These are phyloP conservation scores for Lasiodiplodia hormozganensis DNA, from an alignment of 2,329 filamentous ascomycete genomes.

Conservation along the genomic window DNA sequence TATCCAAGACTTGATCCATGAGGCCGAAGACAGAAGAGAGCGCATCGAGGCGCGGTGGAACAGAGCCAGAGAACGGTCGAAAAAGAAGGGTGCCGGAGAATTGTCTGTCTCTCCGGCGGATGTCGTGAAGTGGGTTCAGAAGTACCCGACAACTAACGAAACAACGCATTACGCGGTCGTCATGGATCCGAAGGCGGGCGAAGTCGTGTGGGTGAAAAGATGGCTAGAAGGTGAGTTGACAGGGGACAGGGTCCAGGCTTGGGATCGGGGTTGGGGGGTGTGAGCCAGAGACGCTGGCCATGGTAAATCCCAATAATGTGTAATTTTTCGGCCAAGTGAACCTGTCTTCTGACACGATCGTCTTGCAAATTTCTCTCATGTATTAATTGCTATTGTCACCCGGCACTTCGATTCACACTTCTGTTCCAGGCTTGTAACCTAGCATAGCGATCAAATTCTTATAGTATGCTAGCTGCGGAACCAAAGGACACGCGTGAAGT, in stretches of 20 bases:
- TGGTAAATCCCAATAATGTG: background rate
- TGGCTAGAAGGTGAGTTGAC: slow-evolving; percentile 29
- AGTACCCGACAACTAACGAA: slow-evolving; percentile 63
- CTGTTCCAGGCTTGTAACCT: too few relatives aligned
- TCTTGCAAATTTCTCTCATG: too few relatives aligned
- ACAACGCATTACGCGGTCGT: slow-evolving; percentile 65
- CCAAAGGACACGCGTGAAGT: too few relatives aligned
- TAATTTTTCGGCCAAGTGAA: background rate
- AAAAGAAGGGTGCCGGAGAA: slow-evolving; percentile 32
- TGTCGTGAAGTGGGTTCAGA: slow-evolving; percentile 57
- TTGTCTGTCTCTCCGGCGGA: slow-evolving; percentile 42
- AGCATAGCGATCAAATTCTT: too few relatives aligned
- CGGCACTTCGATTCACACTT: too few relatives aligned
- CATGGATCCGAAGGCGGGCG: slow-evolving; percentile 61
- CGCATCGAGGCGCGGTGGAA: slow-evolving; percentile 43
- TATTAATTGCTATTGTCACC: too few relatives aligned
- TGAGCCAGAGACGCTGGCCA: background rate
- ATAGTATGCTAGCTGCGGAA: too few relatives aligned
- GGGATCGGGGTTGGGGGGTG: background rate
- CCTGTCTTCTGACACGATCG: too few relatives aligned
- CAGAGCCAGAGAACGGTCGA: slow-evolving; percentile 12
- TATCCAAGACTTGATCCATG: slow-evolving; percentile 41
- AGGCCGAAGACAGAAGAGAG: slow-evolving; percentile 43
- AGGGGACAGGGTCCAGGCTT: background rate
- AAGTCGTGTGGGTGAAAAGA: slow-evolving; percentile 53